These are phyloP conservation scores for Metahyphopichia silvanorum DNA, from an alignment of 805 yeast species.

Conservation along the genomic window DNA sequence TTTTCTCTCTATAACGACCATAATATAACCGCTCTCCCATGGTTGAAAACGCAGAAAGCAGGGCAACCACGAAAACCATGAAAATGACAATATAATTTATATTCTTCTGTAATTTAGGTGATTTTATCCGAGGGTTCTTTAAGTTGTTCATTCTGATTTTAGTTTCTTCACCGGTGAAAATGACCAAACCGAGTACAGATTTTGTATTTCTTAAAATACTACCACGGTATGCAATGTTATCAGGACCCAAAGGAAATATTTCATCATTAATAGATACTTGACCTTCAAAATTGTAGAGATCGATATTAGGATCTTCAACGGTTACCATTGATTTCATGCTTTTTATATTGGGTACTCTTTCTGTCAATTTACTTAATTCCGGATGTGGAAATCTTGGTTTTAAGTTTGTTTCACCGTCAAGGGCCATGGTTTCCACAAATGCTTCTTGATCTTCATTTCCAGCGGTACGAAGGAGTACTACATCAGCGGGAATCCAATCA, in stretches of 20 bases:
- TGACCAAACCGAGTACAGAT: conserved; percentile 70
- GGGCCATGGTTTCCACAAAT: conserved; percentile 91
- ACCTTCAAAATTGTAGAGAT: conserved; percentile 90
- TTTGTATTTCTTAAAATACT: conserved; percentile 83
- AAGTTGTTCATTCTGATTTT: conserved; percentile 94
- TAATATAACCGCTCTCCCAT: conserved; percentile 67
- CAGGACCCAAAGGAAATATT: conserved; percentile 63
- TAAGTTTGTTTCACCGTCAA: conserved; percentile 95
- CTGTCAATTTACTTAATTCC: conserved; percentile 52
- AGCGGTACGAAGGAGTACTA: conserved; percentile 66
- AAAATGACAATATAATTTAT: conserved; percentile 81
- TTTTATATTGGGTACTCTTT: conserved; percentile 49
- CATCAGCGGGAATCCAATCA: conserved; percentile 95
- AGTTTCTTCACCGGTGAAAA: conserved; percentile 94
- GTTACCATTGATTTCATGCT: conserved; percentile 52
- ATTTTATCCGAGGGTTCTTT: conserved; percentile 83
- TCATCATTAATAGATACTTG: conserved; percentile 44
- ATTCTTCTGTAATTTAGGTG: conserved; percentile 83
- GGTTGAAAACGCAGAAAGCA: conserved; percentile 74
- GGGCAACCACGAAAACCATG: conserved; percentile 81
- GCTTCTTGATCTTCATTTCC: conserved; percentile 57
- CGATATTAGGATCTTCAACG: conserved; percentile 88
- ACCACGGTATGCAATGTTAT: conserved; percentile 88
- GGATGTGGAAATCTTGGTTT: conserved; percentile 70
- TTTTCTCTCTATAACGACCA: conserved; percentile 33